Base-by-base conservation (phyloP, 352 stramenopile genomes). In the Globisporangium middletonii region DNA sequence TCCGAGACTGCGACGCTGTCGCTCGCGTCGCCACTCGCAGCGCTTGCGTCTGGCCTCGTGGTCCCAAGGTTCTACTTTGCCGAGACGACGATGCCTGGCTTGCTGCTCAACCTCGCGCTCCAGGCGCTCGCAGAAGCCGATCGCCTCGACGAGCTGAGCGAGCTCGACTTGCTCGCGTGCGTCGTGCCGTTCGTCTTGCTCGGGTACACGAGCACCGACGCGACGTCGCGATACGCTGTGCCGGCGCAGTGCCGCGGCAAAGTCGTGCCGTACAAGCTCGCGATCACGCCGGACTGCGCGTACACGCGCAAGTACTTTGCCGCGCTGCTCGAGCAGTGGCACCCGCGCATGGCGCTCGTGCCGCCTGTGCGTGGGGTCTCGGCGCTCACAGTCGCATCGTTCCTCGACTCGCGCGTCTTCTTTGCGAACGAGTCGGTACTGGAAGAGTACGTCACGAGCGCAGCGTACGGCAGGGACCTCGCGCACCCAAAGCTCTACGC, bases 291-390 rank as follows among this genome's bases (percentile, higher is more conserved):
- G 0, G 79, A 92, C 62, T 88, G 65, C 0, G 23, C 63, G 2
- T 92, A 80, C 57, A 90, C 82, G n/a, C 76, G 82, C 9, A 41
- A 75, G 23, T 92, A 92, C 52, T 73, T 92, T 38, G 57, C 68
- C 0, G 41, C 56, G 12, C 53, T 68, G 1, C 42, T 92, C 48
- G 68, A 78, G 42, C 51, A 46, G 16, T 92, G 79, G 79, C 76
- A 90, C 38, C 82, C 82, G 16, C 77, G 82, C 3, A 55, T 89
- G 50, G 55, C 65, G 8, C 54, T 92, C n/a, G 58, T 79, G 30
- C 49, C 63, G 23, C 52, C 67, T 18, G 53, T 80, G 9, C 50
- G 65, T 27, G 64, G 70, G 1, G 66, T 88, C 33, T 80, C 77
- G 6, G 33, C 77, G 8, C 57, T 88, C 23, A 77, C 70, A 26